A percentile compares a stretch with the other conserved stretches of the same genome.
These are phyloP conservation scores for Wickerhamiella cacticola DNA, from an alignment of 805 yeast species.

Conservation along the genomic window DNA sequence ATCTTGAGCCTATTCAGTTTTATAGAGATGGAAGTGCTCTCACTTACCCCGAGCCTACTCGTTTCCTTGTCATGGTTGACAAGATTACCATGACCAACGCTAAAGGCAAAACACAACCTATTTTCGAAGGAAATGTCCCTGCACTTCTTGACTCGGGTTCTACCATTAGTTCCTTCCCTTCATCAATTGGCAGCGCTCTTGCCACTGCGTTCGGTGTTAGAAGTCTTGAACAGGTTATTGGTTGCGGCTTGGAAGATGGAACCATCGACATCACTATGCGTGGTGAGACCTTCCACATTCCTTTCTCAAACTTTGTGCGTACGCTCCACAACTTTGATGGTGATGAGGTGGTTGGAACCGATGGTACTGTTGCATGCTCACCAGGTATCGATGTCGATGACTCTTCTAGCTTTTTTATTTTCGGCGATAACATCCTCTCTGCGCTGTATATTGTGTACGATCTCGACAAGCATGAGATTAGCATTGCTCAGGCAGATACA, in stretches of 20 bases:
- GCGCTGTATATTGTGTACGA: slow-evolving; percentile 54
- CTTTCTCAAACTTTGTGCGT: slow-evolving; percentile 5
- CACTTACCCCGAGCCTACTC: slow-evolving; percentile 3
- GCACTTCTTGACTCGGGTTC: slow-evolving; percentile 18
- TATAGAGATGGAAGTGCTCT: not conserved
- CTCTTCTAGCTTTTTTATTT: slow-evolving; percentile 14
- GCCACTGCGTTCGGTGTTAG: slow-evolving; percentile 30
- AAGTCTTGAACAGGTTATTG: slow-evolving; percentile 27
- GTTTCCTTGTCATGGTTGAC: slow-evolving; percentile 5
- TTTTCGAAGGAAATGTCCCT: slow-evolving; percentile 9
- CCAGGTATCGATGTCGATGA: slow-evolving; percentile 5
- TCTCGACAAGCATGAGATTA: slow-evolving; percentile 41
- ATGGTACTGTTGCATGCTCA: slow-evolving; percentile 5
- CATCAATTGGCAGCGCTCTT: slow-evolving; percentile 9
- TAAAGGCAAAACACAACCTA: not conserved
- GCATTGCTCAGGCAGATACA: slow-evolving; percentile 32
- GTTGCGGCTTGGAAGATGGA: slow-evolving; percentile 13
- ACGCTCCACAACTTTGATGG: slow-evolving; percentile 4
- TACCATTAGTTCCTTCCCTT: slow-evolving; percentile 13
- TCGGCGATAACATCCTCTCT: slow-evolving; percentile 52
- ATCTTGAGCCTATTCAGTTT: not conserved
- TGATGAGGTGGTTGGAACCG: not conserved
- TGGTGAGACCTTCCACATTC: slow-evolving; percentile 14
- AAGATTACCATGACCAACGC: not conserved
- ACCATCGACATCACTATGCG: slow-evolving; percentile 14